Percentiles rank a stretch among this genome's conserved stretches.
Conservation (phyloP, 768 basidiomycete species). For the Termitomyces sp. region DNA sequence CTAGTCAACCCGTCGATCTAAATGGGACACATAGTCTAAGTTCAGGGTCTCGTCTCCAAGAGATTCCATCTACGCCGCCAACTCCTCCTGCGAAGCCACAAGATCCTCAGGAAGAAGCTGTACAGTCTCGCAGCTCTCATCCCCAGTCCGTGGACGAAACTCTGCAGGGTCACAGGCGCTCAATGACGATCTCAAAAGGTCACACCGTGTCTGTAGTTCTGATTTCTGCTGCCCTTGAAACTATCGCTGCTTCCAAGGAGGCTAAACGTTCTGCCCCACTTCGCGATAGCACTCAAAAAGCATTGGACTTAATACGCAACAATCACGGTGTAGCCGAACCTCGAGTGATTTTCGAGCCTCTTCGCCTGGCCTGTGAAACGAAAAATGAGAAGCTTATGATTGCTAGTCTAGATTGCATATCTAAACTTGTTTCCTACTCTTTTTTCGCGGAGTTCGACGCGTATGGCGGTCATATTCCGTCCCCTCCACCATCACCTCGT, state of each 20-base stretch:
- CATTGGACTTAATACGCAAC: conserved; percentile 76
- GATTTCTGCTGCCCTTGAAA: conserved; percentile 82
- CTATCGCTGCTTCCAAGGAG: conserved; percentile 83
- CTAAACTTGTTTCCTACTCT: conserved; percentile 95
- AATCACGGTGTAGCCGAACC: conserved; percentile 75
- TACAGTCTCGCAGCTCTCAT: conserved; percentile 1
- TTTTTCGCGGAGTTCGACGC: conserved; percentile 81
- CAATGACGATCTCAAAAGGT: conserved; percentile 64
- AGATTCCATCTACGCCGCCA: conserved; percentile 5
- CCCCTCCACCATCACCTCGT: conserved; percentile 78
- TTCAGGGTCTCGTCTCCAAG: neutral
- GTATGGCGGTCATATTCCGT: conserved; percentile 43
- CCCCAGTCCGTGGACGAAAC: conserved; percentile 4
- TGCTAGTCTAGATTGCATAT: conserved; percentile 94
- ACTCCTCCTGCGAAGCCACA: conserved; percentile 16
- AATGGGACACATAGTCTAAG: neutral
- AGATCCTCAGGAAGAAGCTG: conserved; percentile 1
- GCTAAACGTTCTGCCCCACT: conserved; percentile 81
- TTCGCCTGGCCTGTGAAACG: conserved; percentile 95
- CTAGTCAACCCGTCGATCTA: conserved; percentile 2
- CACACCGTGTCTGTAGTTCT: conserved; percentile 76
- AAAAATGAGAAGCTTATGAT: conserved; percentile 92
- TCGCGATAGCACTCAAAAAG: conserved; percentile 77
- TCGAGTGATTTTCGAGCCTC: conserved; percentile 92
- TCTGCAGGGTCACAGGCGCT: conserved; percentile 41